These are phyloP conservation scores for Guadua angustifolia DNA, from an alignment of 176 grass and related monocot genomes.

Conservation along the genomic window DNA sequence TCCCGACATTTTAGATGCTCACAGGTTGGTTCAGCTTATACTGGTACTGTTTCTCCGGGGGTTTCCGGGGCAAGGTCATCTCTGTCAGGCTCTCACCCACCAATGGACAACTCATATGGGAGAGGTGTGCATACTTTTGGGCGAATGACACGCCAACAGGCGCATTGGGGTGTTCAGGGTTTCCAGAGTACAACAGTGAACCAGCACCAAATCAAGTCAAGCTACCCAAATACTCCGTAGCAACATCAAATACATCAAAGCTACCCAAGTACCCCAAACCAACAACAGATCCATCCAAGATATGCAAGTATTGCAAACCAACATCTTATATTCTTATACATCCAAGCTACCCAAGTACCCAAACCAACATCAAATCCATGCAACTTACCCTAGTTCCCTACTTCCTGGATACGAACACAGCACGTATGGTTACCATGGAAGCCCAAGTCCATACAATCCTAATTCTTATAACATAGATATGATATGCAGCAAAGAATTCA, in stretches of 20 bases:
- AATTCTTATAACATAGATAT: constrained; percentile 27
- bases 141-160: constrained; percentile 18
- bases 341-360: constrained; percentile 36
- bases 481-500: constrained; percentile 28
- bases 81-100: constrained; percentile 17
- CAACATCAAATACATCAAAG: constrained; percentile 7
- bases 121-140: constrained; percentile 4
- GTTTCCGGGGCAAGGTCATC: constrained; percentile 23
- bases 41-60: constrained; percentile 23
- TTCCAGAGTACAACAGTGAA: constrained; percentile 35
- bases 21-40: constrained; percentile 43
- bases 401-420: constrained; percentile 30
- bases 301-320: constrained; percentile 24
- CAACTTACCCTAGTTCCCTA: constrained; percentile 41
- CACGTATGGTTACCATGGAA: constrained; percentile 29
- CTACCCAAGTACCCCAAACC: neutral
- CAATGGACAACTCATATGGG: constrained; percentile 19
- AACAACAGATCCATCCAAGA: constrained; percentile 23
- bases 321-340: constrained; percentile 6
- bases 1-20: constrained; percentile 22
- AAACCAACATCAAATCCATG: constrained; percentile 15
- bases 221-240: constrained; percentile 15
- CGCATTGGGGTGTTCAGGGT: constrained; percentile 3
- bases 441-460: constrained; percentile 25
- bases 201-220: constrained; percentile 23